Evolutionary conservation across 139 green algal genomes (phyloP).

Genomic region (Chlamydomonas eustigma): DNA sequence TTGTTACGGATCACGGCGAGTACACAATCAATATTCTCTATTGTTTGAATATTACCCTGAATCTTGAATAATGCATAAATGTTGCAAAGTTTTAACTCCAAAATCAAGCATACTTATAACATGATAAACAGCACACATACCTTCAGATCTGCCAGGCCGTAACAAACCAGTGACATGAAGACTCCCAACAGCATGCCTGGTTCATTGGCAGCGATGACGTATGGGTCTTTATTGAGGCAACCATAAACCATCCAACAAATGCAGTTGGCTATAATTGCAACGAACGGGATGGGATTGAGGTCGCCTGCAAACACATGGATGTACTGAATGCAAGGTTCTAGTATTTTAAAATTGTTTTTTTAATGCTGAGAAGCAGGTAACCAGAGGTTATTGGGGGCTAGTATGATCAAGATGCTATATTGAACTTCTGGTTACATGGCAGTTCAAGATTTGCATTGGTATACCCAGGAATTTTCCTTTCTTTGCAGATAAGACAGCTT

Average conservation of each 20-base stretch:
- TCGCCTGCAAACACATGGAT: neutral
- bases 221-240: constrained; percentile 29
- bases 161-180: constrained; percentile 35
- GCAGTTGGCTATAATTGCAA: constrained; percentile 41
- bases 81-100: too few relatives aligned
- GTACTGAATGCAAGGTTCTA: neutral
- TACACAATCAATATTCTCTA: too few relatives aligned
- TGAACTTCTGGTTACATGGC: too few relatives aligned
- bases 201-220: constrained; percentile 36
- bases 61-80: too few relatives aligned
- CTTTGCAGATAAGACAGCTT: constrained; percentile 15
- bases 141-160: constrained; percentile 31
- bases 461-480: constrained; percentile 16
- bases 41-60: too few relatives aligned
- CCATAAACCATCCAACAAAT: constrained; percentile 24
- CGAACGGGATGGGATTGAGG: constrained; percentile 25
- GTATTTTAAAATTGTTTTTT: too few relatives aligned
- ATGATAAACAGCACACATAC: constrained; percentile 1
- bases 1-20: too few relatives aligned
- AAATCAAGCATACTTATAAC: too few relatives aligned
- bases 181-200: constrained; percentile 31
- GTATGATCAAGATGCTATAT: too few relatives aligned
- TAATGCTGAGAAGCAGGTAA: too few relatives aligned
- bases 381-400: too few relatives aligned
- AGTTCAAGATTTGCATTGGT: too few relatives aligned